These are phyloP conservation scores for Leccinum subfulvum DNA, from an alignment of 1,284 basidiomycete species.

Conservation along the genomic window DNA sequence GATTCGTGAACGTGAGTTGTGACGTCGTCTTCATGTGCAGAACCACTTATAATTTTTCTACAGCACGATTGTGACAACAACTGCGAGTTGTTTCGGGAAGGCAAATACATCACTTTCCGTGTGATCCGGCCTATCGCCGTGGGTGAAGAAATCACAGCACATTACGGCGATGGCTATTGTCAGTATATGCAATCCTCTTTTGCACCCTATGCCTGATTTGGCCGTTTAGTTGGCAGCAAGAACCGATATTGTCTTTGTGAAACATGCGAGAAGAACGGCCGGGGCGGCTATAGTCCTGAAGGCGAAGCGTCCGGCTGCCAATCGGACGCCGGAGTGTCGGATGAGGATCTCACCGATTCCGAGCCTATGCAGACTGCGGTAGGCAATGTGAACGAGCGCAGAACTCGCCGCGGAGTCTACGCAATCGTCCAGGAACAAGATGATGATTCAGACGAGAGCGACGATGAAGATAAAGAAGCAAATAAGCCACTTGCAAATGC, in stretches of 20 bases:
- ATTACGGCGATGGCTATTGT: slow-evolving; percentile 86
- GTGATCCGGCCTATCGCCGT: slow-evolving; percentile 76
- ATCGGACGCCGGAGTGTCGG: slow-evolving; percentile 44
- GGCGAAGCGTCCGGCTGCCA: slow-evolving; percentile 48
- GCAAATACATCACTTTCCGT: slow-evolving; percentile 86
- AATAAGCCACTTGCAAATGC: slow-evolving; percentile 44
- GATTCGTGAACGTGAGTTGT: slow-evolving; percentile 86
- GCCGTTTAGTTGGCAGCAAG: slow-evolving; percentile 68
- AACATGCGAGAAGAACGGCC: slow-evolving; percentile 77
- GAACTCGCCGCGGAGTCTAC: slow-evolving; percentile 76
- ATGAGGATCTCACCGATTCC: slow-evolving; percentile 42
- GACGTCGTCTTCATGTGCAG: slow-evolving; percentile 15
- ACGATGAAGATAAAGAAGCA: slow-evolving; percentile 48
- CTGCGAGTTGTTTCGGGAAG: slow-evolving; percentile 83
- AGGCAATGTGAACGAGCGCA: slow-evolving; percentile 64
- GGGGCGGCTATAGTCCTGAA: slow-evolving; percentile 73
- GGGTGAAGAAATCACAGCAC: slow-evolving; percentile 85
- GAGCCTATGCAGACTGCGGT: slow-evolving; percentile 37
- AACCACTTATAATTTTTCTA: slow-evolving; percentile 23
- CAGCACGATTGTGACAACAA: slow-evolving; percentile 93
- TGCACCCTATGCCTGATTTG: slow-evolving; percentile 18
- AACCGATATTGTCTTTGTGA: slow-evolving; percentile 89
- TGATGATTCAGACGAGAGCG: slow-evolving; percentile 53
- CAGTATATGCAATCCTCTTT: slow-evolving; percentile 34
- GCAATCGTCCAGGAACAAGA: slow-evolving; percentile 59